Evolutionary conservation across 1,284 basidiomycete species (phyloP).

Genomic region (Cerrena zonata): DNA sequence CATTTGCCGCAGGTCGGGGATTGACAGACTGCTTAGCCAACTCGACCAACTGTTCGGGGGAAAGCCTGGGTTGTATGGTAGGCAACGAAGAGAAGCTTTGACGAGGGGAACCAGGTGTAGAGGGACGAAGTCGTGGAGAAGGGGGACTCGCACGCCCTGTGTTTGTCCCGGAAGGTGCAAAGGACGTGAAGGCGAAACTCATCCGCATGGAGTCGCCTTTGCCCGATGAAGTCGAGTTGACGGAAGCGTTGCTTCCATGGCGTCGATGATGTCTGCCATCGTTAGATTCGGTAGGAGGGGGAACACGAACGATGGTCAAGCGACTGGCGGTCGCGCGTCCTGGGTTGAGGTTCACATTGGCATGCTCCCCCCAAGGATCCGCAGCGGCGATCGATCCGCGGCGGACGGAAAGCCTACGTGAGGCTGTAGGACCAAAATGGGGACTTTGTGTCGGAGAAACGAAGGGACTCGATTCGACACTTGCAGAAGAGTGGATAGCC

Average conservation of each 20-base stretch:
- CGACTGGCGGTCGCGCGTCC: slow-evolving; percentile 53
- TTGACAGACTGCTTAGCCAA: slow-evolving; percentile 57
- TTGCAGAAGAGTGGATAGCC: background rate
- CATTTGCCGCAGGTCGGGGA: slow-evolving; percentile 28
- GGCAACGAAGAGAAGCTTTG: slow-evolving; percentile 17
- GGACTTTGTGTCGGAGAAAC: slow-evolving; percentile 24
- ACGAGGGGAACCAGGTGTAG: slow-evolving; percentile 22
- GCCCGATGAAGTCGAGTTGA: slow-evolving; percentile 24
- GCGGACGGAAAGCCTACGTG: slow-evolving; percentile 45
- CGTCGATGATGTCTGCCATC: slow-evolving; percentile 25
- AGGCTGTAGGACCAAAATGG: slow-evolving; percentile 19
- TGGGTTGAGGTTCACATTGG: slow-evolving; percentile 46
- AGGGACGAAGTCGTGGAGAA: slow-evolving; percentile 24
- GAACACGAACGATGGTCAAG: slow-evolving; percentile 69
- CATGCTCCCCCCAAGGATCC: slow-evolving; percentile 58
- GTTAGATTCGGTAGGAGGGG: slow-evolving; percentile 25
- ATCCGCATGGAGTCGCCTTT: slow-evolving; percentile 34
- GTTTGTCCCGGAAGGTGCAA: slow-evolving; percentile 30
- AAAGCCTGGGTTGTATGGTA: slow-evolving; percentile 33
- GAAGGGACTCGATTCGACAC: slow-evolving; percentile 5
- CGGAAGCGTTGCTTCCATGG: slow-evolving; percentile 32
- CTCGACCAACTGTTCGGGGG: slow-evolving; percentile 63
- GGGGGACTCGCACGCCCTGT: slow-evolving; percentile 24
- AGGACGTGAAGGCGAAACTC: slow-evolving; percentile 63
- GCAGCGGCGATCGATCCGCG: slow-evolving; percentile 61